Base-by-base conservation (phyloP, 257 asterid species). In the Scutellaria minor region DNA sequence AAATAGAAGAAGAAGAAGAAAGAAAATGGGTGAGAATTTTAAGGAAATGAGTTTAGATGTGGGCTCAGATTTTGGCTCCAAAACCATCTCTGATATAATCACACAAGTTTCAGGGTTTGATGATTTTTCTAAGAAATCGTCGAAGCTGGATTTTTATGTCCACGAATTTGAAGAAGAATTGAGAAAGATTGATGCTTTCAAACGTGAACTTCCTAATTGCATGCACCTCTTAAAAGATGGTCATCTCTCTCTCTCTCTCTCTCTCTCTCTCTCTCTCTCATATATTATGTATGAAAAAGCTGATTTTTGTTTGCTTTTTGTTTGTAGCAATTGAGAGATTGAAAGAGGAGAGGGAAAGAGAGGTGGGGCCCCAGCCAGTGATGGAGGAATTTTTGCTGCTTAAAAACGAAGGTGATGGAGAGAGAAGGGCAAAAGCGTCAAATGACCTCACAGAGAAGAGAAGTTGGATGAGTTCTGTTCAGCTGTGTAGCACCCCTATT, bases 401-500 rank as follows among this genome's bases (percentile, higher is more conserved):
- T 2, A 70, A 69, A n/a, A 56, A 46, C 10, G 60, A 45, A 57
- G 66, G 53, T 6, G 75, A 69, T 24, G 78, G 58, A 8, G 66
- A 42, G 5, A 71, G 47, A 78, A 77, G 81, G 86, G 79, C 67
- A 67, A 73, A 83, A 84, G 2, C 0, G 79, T 80, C 90, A 74
- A 57, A 27, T 45, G 83, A 83, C 53, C 0, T 59, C 39, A 74
- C 1, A 61, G 93, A 86, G 22, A 85, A 83, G 83, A 86, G 73
- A 72, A 64, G 69, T 1, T 89, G 92, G 90, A 68, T 82, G 88
- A 86, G 82, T 65, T 81, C 84, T 68, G 86, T 54, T 42, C 86
- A 83, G 72, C 86, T 90, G 0, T 90, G 96, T 95, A 83, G 64
- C 73, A 70, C 83, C n/a, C 88, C 93, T 0, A 12, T 82, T 22